A percentile compares a stretch with the other conserved stretches of the same genome.
Evolutionary conservation across 2,329 filamentous ascomycete species (phyloP).

Genomic region (Dendryphion nanum): DNA sequence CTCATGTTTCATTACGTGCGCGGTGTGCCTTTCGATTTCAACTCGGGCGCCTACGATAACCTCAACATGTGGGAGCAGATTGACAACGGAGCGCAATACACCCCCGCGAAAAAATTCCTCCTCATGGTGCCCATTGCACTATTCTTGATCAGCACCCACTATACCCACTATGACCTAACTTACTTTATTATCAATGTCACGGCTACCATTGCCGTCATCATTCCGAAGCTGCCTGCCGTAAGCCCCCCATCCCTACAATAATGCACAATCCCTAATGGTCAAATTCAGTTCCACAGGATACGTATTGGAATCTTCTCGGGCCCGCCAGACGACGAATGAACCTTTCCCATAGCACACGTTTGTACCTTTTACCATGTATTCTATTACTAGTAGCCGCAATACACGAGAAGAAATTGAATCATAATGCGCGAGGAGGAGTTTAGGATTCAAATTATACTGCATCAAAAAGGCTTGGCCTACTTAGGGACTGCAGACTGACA

Average conservation of each 20-base stretch:
- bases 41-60: conserved; percentile 96
- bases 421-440: conserved; percentile 31
- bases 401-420: conserved; percentile 23
- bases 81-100: conserved; percentile 98
- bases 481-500: too few relatives aligned
- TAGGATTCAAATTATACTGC: too few relatives aligned
- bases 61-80: conserved; percentile 99
- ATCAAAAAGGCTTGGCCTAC: too few relatives aligned
- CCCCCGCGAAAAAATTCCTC: conserved; percentile 96
- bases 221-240: conserved; percentile 94
- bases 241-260: conserved; percentile 41
- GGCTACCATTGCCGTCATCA: conserved; percentile 86
- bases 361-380: conserved; percentile 32
- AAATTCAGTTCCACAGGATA: conserved; percentile 36
- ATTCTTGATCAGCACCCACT: conserved; percentile 96
- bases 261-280: neutral
- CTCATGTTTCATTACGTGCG: conserved; percentile 99
- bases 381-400: conserved; percentile 24
- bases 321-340: conserved; percentile 35
- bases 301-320: conserved; percentile 40
- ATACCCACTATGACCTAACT: conserved; percentile 95
- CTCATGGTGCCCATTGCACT: conserved; percentile 90
- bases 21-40: conserved; percentile 98
- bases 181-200: conserved; percentile 98
- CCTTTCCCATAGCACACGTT: conserved; percentile 7